Evolutionary conservation across 495 filamentous ascomycete species (phyloP).

Genomic region (Thermothielavioides terrestris): DNA sequence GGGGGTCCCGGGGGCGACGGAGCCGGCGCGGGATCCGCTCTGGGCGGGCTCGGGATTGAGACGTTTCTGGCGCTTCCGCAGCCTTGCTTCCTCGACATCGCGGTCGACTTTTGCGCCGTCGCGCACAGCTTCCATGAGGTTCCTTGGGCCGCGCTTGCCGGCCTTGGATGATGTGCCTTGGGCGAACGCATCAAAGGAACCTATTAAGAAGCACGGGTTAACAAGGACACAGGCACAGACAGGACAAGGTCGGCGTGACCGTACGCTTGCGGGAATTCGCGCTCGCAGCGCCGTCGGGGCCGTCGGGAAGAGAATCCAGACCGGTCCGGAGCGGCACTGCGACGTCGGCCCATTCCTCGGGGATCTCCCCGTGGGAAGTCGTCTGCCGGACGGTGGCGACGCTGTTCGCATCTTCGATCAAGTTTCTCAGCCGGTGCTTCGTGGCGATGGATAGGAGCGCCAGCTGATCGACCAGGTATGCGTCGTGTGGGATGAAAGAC

Average conservation of each 20-base stretch:
- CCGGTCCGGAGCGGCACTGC: conserved; percentile 38
- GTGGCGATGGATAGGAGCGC: conserved; percentile 66
- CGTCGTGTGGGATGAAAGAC: conserved; percentile 56
- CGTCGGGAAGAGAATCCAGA: conserved; percentile 29
- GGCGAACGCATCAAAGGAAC: conserved; percentile 14
- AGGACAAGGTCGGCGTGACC: conserved; percentile 1
- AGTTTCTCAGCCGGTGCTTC: conserved; percentile 57
- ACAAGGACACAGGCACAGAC: background rate
- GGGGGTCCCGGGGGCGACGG: conserved; percentile 42
- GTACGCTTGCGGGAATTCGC: conserved; percentile 56
- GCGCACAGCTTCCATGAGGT: conserved; percentile 31
- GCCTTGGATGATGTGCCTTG: conserved; percentile 9
- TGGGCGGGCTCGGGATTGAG: conserved; percentile 32
- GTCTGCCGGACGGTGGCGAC: conserved; percentile 56
- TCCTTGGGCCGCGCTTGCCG: conserved; percentile 23
- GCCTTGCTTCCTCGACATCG: conserved; percentile 39
- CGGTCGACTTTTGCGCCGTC: conserved; percentile 33
- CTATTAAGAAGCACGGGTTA: conserved; percentile 15
- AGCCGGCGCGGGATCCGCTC: conserved; percentile 34
- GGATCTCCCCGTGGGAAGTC: conserved; percentile 64
- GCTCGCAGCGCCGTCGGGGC: conserved; percentile 33
- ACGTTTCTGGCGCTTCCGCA: conserved; percentile 42
- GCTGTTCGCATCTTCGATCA: conserved; percentile 61
- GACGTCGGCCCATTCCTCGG: conserved; percentile 59
- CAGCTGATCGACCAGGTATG: conserved; percentile 63